phyloP scores from a whole-genome alignment of 108 stramenopile genomes.

The Ochromonas danica region DNA sequence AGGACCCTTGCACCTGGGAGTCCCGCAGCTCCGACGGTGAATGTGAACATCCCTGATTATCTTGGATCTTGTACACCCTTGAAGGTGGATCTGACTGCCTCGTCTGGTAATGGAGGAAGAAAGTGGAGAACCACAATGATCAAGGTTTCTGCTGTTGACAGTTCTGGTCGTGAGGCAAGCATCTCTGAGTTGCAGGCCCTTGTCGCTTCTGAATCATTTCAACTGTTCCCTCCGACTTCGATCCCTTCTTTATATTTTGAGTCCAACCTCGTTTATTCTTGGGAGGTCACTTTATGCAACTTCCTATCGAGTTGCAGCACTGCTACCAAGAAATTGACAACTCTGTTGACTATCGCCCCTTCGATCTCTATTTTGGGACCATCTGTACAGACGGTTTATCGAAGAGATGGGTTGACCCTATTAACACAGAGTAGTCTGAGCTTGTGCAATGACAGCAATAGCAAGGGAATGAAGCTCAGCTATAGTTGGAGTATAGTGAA shows the following conservation, averaged over 20 bases:
- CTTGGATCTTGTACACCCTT: not conserved
- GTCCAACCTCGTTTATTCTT: not conserved
- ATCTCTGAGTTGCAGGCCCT: not conserved
- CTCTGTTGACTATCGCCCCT: not conserved
- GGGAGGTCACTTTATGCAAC: slow-evolving; percentile 2
- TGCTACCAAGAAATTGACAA: not conserved
- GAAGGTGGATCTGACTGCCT: not conserved
- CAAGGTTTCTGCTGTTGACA: not conserved
- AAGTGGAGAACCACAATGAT: not conserved
- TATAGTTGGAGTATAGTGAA: not conserved
- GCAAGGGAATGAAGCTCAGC: not conserved
- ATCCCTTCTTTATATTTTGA: not conserved
- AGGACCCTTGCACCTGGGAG: not conserved
- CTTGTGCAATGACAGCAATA: not conserved
- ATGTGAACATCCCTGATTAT: not conserved
- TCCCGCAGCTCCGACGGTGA: not conserved
- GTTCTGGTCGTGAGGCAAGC: too few species aligned
- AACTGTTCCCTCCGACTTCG: not conserved
- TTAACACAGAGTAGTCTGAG: not conserved
- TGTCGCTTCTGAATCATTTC: not conserved
- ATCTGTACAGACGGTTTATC: not conserved
- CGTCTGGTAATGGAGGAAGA: slow-evolving; percentile 29
- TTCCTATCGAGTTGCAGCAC: slow-evolving; percentile 2
- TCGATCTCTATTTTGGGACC: slow-evolving; percentile 8
- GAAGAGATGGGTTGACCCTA: not conserved